Base-by-base conservation (phyloP, 2,329 filamentous ascomycete species). In the Immersiporthe knoxdaviesiana region DNA sequence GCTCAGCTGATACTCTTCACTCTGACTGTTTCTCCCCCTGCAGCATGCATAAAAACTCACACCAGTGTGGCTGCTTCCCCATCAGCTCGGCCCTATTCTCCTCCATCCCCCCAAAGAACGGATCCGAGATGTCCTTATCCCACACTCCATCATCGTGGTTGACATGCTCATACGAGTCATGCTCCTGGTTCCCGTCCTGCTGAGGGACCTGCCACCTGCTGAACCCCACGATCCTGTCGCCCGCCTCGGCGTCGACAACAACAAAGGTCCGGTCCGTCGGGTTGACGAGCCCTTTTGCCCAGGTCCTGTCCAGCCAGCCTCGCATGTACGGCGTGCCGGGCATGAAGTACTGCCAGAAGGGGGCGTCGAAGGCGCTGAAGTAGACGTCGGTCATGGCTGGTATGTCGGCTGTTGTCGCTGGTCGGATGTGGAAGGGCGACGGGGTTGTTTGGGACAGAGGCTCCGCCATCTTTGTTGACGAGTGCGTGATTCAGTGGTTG, bases 351-450 rank as follows among this genome's bases (percentile, higher is more conserved):
- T 30, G 52, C 52, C 52, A 30, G 27, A 56, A 56, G 52, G 52
- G 52, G 14, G 52, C 24, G 5, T 56, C 7, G 27, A 56, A 56
- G 24, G 52, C 52, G 14, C 52, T 27, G 52, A 56, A 56, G 52
- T 16, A 56, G 52, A 8, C 52, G 6, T 56, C 52, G 2, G 52
- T 56, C 24, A 56, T 30, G 24, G 52, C 24, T 30, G 14, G 24
- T 12, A 30, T n/a, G 12, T 56, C 52, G 27, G 52, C 52, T 10
- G 52, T 30, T 8, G 52, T 32, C 12, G 52, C 52, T 30, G 27
- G 27, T 56, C 52, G 52, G 52, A 56, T 56, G 14, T 32, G 52
- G 52, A 56, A 56, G 27, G 24, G 52, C 27, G 52, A 56, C 52
- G 27, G 16, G 14, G 27, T 18, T 16, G 5, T 30, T 16, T 30